Conservation (phyloP, 2,329 filamentous ascomycete genomes). For the Clarireedia sp. region DNA sequence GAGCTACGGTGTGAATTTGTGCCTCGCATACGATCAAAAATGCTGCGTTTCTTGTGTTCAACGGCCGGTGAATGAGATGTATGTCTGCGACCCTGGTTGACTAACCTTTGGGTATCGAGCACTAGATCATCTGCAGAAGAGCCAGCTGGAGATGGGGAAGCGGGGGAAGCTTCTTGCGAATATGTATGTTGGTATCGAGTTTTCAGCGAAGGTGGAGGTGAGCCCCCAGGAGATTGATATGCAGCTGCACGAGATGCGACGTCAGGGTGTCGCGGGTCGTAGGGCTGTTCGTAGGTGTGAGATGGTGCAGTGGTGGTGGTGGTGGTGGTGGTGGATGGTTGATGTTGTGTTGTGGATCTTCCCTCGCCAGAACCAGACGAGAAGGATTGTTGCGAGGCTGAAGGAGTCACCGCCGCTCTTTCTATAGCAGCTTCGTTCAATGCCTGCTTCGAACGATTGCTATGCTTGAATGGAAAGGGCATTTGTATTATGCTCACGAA, state of each 20-base stretch:
- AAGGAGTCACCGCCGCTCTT: conserved; percentile 10
- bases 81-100: conserved; percentile 15
- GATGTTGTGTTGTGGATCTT: conserved; percentile 14
- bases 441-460: conserved; percentile 29
- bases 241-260: conserved; percentile 19
- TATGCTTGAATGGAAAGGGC: conserved; percentile 28
- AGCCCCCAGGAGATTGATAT: conserved; percentile 16
- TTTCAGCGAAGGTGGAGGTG: conserved; percentile 19
- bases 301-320: conserved; percentile 9
- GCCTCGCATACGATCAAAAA: conserved; percentile 28
- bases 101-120: conserved; percentile 17
- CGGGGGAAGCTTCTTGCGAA: conserved; percentile 15
- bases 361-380: conserved; percentile 12
- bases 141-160: conserved; percentile 11
- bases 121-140: conserved; percentile 25
- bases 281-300: conserved; percentile 13
- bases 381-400: conserved; percentile 13
- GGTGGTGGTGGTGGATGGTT: conserved; percentile 1
- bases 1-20: conserved; percentile 18
- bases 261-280: conserved; percentile 18
- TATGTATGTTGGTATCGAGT: conserved; percentile 23
- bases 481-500: conserved; percentile 20
- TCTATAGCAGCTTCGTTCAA: conserved; percentile 22
- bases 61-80: conserved; percentile 15
- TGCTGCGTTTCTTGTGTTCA: conserved; percentile 26